Evolutionary conservation across 2,329 filamentous ascomycete genomes (phyloP).

Genomic region (Chaetomium sp.): DNA sequence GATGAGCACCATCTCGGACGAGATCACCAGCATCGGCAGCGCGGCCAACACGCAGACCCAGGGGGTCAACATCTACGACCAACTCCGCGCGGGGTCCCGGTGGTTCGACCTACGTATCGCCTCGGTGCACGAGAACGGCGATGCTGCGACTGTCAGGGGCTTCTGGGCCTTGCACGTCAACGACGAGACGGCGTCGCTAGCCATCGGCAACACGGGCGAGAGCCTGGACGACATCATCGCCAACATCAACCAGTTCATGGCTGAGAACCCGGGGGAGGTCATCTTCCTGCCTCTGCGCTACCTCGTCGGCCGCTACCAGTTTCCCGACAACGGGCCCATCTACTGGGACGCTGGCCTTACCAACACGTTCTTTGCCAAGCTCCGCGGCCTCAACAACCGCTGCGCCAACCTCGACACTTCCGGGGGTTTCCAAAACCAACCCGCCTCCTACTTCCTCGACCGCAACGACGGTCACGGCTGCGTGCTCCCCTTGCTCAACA

Average conservation of each 20-base stretch:
- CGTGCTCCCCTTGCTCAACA: slow-evolving; percentile 29
- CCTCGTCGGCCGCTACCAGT: slow-evolving; percentile 33
- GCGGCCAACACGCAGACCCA: slow-evolving; percentile 41
- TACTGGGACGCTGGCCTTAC: slow-evolving; percentile 34
- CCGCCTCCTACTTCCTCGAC: slow-evolving; percentile 27
- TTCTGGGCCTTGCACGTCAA: slow-evolving; percentile 32
- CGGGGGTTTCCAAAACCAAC: slow-evolving; percentile 23
- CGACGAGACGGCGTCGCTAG: slow-evolving; percentile 26
- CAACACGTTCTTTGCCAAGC: slow-evolving; percentile 37
- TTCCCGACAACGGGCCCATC: slow-evolving; percentile 23
- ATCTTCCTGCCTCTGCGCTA: slow-evolving; percentile 42
- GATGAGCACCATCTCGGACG: slow-evolving; percentile 37
- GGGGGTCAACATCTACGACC: slow-evolving; percentile 37
- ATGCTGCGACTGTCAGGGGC: slow-evolving; percentile 18
- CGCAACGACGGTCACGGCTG: slow-evolving; percentile 30
- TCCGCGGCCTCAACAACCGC: slow-evolving; percentile 37
- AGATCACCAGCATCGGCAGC: slow-evolving; percentile 31
- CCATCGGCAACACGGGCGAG: slow-evolving; percentile 41
- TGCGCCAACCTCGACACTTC: slow-evolving; percentile 26
- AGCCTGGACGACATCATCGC: slow-evolving; percentile 36
- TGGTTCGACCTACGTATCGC: slow-evolving; percentile 44
- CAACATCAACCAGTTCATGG: slow-evolving; percentile 40
- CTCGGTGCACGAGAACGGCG: slow-evolving; percentile 28
- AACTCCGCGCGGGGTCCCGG: slow-evolving; percentile 39
- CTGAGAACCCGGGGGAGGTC: slow-evolving; percentile 37